Evolutionary conservation across 2,329 filamentous ascomycete genomes (phyloP).

Genomic region (Colletotrichum camelliae): DNA sequence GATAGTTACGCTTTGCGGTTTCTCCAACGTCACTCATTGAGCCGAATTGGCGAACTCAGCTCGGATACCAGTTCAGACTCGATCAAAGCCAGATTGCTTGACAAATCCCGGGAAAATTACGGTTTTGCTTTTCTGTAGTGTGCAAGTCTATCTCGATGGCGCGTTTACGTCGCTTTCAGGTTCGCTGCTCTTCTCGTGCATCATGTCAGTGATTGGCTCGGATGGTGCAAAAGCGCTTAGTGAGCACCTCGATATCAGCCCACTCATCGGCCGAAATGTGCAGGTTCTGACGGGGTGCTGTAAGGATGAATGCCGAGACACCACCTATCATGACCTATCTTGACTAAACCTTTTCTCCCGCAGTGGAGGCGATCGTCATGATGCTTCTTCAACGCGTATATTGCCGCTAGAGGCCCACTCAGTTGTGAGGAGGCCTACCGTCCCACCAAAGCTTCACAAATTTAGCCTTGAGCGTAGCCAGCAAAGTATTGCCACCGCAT

Average conservation of each 20-base stretch:
- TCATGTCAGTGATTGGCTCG: neutral
- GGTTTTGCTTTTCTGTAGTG: neutral
- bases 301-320: neutral
- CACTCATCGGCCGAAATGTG: neutral
- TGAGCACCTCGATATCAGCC: neutral
- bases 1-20: neutral
- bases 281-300: neutral
- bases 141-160: neutral
- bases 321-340: neutral
- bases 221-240: neutral
- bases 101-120: neutral
- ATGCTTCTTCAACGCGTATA: neutral
- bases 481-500: neutral
- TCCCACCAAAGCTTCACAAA: neutral
- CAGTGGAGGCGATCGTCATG: neutral
- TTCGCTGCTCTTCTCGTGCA: neutral
- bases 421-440: neutral
- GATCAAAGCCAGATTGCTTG: neutral
- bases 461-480: neutral
- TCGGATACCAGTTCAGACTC: neutral
- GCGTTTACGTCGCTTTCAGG: neutral
- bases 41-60: neutral
- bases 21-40: neutral
- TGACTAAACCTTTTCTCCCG: neutral
- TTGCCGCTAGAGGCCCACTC: neutral